Evolutionary conservation across 1,139 yeast genomes (phyloP).

Genomic region (Debaryomycetaceae sp.): DNA sequence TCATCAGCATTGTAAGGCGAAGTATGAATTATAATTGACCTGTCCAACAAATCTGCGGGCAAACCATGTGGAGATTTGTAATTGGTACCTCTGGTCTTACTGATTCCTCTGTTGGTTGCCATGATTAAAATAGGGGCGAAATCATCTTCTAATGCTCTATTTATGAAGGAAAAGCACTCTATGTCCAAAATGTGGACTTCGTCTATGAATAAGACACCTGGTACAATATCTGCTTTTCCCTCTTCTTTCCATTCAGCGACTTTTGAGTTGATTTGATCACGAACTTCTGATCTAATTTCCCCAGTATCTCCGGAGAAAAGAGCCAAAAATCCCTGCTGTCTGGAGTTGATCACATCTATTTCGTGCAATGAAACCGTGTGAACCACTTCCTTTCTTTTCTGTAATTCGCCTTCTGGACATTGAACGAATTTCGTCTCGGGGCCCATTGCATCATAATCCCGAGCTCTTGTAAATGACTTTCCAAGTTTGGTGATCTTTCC

Average conservation of each 20-base stretch:
- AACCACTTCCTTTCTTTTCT: conserved; percentile 89
- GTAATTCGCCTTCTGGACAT: conserved; percentile 98
- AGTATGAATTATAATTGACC: conserved; percentile 91
- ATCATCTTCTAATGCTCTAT: conserved; percentile 95
- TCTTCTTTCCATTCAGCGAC: conserved; percentile 99
- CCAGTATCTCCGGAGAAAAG: conserved; percentile 97
- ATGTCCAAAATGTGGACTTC: conserved; percentile 99
- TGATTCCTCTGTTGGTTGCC: conserved; percentile 97
- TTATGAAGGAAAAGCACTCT: conserved; percentile 92
- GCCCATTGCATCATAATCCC: conserved; percentile 99
- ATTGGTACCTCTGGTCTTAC: conserved; percentile 88
- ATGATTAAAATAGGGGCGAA: conserved; percentile 95
- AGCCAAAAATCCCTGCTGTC: conserved; percentile 97
- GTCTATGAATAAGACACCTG: conserved; percentile 97
- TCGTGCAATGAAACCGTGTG: conserved; percentile 97
- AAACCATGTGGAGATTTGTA: conserved; percentile 96
- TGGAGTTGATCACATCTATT: conserved; percentile 95
- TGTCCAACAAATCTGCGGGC: conserved; percentile 90
- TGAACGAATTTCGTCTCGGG: conserved; percentile 97
- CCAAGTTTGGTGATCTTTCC: conserved; percentile 95
- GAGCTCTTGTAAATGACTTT: conserved; percentile 89
- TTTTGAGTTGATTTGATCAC: conserved; percentile 95
- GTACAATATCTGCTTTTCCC: conserved; percentile 96
- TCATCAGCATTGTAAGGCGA: conserved; percentile 74
- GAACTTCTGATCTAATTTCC: conserved; percentile 90